Evolutionary conservation across 306 rosid genomes (phyloP).

Genomic region (Vigna trinervia): DNA sequence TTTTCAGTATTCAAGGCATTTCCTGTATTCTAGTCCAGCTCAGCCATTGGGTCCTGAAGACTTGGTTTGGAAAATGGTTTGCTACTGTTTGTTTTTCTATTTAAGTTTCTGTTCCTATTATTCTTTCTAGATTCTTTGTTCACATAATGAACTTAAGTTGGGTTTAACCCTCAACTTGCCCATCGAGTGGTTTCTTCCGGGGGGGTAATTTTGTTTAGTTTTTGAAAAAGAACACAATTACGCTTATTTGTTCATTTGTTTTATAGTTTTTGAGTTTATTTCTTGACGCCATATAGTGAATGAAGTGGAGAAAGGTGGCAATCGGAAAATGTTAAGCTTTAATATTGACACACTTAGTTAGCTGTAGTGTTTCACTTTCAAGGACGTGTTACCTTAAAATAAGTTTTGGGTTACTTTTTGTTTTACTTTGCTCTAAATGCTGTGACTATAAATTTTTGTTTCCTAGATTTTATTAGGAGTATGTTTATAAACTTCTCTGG

Average conservation of each 20-base stretch:
- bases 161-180: conserved; percentile 18
- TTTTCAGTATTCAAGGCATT: conserved; percentile 85
- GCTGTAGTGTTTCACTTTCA: background rate
- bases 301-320: conserved; percentile 8
- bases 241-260: conserved; percentile 3
- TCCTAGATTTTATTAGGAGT: no score
- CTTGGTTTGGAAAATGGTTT: conserved; percentile 96
- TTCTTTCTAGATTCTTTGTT: conserved; percentile 22
- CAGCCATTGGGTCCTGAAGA: conserved; percentile 97
- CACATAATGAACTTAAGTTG: conserved; percentile 6
- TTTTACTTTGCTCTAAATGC: background rate
- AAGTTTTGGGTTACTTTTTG: background rate
- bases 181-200: conserved; percentile 21
- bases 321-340: background rate
- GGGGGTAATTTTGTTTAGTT: background rate
- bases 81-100: conserved; percentile 40
- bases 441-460: no score
- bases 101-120: conserved; percentile 1
- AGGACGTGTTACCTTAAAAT: background rate
- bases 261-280: background rate
- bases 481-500: no score
- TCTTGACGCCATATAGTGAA: conserved; percentile 1
- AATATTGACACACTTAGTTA: conserved; percentile 15
- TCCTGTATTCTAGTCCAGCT: conserved; percentile 88
- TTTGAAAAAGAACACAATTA: conserved; percentile 1